Percentiles rank a stretch among this genome's conserved stretches.
Conservation (phyloP, 179 eudicot genomes). For the Sideroxylon spinosum region DNA sequence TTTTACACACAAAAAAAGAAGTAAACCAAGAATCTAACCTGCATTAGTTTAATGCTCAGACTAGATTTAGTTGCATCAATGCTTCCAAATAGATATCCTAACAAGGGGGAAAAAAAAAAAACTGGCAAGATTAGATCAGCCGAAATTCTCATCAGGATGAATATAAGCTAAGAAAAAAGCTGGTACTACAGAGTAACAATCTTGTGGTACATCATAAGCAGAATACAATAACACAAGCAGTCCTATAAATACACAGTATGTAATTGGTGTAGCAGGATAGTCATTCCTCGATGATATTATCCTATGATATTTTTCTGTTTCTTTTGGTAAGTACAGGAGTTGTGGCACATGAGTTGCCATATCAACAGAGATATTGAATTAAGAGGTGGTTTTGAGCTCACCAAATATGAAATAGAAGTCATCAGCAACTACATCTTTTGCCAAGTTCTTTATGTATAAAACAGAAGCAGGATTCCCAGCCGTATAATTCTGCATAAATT, state of each 20-base stretch:
- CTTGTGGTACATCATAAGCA: not conserved
- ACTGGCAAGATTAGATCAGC: not conserved
- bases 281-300: not conserved
- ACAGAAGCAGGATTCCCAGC: conserved; percentile 74
- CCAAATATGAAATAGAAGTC: conserved; percentile 79
- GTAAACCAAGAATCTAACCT: conserved; percentile 40
- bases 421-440: conserved; percentile 75
- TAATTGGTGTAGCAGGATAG: not conserved
- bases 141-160: not conserved
- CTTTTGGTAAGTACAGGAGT: not conserved
- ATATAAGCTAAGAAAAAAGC: not conserved
- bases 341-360: not conserved
- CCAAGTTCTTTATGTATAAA: conserved; percentile 86
- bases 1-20: not conserved
- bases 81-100: conserved; percentile 83
- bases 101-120: conserved; percentile 22
- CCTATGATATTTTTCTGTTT: not conserved
- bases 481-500: conserved; percentile 56
- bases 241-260: not conserved
- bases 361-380: conserved; percentile 6
- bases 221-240: not conserved
- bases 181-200: not conserved
- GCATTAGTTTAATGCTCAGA: conserved; percentile 75
- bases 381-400: conserved; percentile 25
- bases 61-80: conserved; percentile 60